A percentile compares a stretch with the other conserved stretches of the same genome.
Evolutionary conservation across 202 grass and related monocot species (phyloP).

Genomic region (Panicum virgatum): DNA sequence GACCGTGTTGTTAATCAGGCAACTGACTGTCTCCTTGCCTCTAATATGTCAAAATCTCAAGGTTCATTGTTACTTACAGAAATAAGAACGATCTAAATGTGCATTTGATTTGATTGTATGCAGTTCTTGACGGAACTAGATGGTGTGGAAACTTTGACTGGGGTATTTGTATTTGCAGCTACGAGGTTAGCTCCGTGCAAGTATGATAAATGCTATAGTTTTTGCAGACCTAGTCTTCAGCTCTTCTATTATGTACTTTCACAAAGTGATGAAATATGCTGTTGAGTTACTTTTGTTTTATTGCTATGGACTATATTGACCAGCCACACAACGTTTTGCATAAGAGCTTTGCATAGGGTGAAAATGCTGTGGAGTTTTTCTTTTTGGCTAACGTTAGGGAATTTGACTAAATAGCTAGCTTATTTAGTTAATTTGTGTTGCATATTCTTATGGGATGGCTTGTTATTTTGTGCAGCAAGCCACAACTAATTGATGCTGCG

Average conservation of each 20-base stretch:
- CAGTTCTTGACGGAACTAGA: constrained; percentile 98
- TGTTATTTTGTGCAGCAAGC: constrained; percentile 62
- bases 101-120: constrained; percentile 38
- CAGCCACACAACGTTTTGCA: background rate
- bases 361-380: background rate
- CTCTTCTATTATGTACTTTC: constrained; percentile 13
- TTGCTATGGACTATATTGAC: constrained; percentile 5
- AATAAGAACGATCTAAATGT: constrained; percentile 1
- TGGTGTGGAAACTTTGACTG: constrained; percentile 92
- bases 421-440: constrained; percentile 6
- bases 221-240: constrained; percentile 15
- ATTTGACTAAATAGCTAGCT: constrained; percentile 5
- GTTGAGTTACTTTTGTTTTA: background rate
- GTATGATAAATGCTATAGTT: constrained; percentile 22
- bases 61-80: background rate
- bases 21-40: constrained; percentile 11
- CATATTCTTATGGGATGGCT: constrained; percentile 7
- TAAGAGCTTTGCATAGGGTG: constrained; percentile 12
- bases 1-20: constrained; percentile 99
- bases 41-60: constrained; percentile 13
- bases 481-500: constrained; percentile 91
- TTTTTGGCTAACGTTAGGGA: background rate
- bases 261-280: background rate
- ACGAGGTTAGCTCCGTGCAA: constrained; percentile 62
- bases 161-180: constrained; percentile 97